These are phyloP conservation scores for Teunomyces cretensis DNA, from an alignment of 805 yeast species.

Conservation along the genomic window DNA sequence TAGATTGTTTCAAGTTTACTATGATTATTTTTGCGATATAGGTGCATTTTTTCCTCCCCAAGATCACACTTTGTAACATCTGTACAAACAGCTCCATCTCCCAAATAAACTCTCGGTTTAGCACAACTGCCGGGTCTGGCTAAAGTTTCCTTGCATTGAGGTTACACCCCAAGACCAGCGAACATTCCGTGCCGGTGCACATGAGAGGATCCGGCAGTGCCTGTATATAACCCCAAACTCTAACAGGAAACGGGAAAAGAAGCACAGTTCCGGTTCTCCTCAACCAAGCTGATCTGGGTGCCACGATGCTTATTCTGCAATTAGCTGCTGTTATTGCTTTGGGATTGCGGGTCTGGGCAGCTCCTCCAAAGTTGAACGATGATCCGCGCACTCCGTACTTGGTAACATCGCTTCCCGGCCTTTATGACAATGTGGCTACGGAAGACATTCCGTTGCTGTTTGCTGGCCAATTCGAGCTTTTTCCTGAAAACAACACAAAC, in stretches of 20 bases:
- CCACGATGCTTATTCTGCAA: background rate
- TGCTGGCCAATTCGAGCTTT: conserved; percentile 66
- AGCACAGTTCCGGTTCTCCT: background rate
- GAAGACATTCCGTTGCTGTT: conserved; percentile 51
- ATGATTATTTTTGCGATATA: too few species aligned
- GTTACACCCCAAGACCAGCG: too few species aligned
- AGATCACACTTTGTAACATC: too few species aligned
- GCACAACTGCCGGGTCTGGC: too few species aligned
- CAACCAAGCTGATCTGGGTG: conserved; percentile 1
- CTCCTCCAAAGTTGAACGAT: conserved; percentile 10
- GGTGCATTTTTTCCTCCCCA: too few species aligned
- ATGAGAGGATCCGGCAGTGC: too few species aligned
- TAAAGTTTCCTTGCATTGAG: too few species aligned
- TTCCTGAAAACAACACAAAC: conserved; percentile 51
- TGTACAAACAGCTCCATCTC: too few species aligned
- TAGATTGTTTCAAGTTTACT: conserved; percentile 1
- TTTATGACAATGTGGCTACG: conserved; percentile 28
- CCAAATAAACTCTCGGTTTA: too few species aligned
- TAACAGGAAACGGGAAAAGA: too few species aligned
- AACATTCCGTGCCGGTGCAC: too few species aligned
- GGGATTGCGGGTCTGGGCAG: conserved; percentile 1
- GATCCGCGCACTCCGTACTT: conserved; percentile 16
- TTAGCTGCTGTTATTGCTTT: background rate
- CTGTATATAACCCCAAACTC: too few species aligned
- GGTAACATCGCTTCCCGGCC: conserved; percentile 40